Evolutionary conservation across 257 asterid genomes (phyloP).

Genomic region (Fraxinus anomala): DNA sequence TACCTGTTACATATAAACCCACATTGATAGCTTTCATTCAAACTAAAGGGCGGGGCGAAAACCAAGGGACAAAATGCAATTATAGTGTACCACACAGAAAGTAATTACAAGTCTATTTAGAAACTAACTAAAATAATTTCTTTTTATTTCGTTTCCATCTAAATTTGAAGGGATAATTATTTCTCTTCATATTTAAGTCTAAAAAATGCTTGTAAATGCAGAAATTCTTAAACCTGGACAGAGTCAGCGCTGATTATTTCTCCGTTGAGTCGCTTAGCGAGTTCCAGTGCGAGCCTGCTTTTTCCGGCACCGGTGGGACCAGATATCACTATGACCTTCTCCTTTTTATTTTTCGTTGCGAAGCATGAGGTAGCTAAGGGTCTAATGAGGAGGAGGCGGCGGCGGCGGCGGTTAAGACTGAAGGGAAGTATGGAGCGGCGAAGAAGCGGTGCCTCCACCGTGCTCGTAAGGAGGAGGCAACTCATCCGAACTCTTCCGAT

Average conservation of each 20-base stretch:
- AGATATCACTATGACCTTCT: slow-evolving; percentile 81
- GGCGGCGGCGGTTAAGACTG: slow-evolving; percentile 26
- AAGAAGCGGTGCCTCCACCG: slow-evolving; percentile 42
- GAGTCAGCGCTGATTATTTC: slow-evolving; percentile 97
- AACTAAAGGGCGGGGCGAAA: background rate
- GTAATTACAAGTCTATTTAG: background rate
- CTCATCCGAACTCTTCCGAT: slow-evolving; percentile 47
- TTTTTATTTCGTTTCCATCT: background rate
- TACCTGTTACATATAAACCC: slow-evolving; percentile 49
- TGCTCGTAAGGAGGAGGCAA: slow-evolving; percentile 48
- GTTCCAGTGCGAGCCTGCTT: slow-evolving; percentile 82
- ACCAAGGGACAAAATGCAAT: background rate
- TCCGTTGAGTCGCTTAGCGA: slow-evolving; percentile 85
- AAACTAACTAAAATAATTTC: background rate
- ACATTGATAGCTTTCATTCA: slow-evolving; percentile 5
- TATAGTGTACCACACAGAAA: background rate
- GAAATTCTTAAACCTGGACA: slow-evolving; percentile 58
- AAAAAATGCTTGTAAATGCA: background rate
- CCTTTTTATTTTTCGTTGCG: slow-evolving; percentile 27
- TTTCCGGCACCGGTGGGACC: slow-evolving; percentile 99
- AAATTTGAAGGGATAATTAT: background rate
- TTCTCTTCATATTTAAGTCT: background rate
- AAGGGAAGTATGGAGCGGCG: slow-evolving; percentile 22
- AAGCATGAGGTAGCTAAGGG: slow-evolving; percentile 44
- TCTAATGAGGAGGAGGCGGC: slow-evolving; percentile 29